Base-by-base conservation (phyloP, 352 stramenopile species). In the Phytopythium chamaehyphon region DNA sequence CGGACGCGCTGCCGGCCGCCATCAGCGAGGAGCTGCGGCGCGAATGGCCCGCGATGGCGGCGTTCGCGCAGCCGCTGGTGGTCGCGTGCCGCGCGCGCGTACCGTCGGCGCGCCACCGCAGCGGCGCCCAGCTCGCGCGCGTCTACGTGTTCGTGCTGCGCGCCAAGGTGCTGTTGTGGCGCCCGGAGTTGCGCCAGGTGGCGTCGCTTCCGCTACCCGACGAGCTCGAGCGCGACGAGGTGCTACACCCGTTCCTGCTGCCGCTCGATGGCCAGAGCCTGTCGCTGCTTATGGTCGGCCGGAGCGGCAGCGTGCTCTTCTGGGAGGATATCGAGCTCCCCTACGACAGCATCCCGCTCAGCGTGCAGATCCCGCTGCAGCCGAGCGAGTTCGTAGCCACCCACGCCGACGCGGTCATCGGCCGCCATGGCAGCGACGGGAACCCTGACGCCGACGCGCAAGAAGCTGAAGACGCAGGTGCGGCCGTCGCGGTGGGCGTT, bases 271-370 rank as follows among this genome's bases (percentile, higher is more conserved):
- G 74, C n/a, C 62, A 76, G 51, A 83, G 63, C 35, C 53, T 90
- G 43, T 88, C 76, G 51, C 69, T 92, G n/a, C 69, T 92, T 61
- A 62, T 86, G 21, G 67, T 92, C 40, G 66, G 66, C 24, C 69
- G 62, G 36, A 85, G 71, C 49, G 81, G 81, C 15, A 57, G 81
- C 52, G 78, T 92, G 57, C 65, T 90, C 21, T 90, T 92, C 55
- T 92, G 78, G 78, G 81, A 90, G 50, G 81, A 92, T 55, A 80
- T 92, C 55, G 76, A 87, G 18, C 57, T 88, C 24, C 76, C 81
- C 3, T 90, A 90, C 47, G 76, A 90, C 55, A 90, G 73, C 54
- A 68, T 88, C 3, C 81, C 81, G 16, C 61, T 92, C 15, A 88
- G 76, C 50, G 74, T 92, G 1, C 81, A 92, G 61, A 92, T 92